A percentile compares a stretch with the other conserved stretches of the same genome.
Evolutionary conservation across 2,329 filamentous ascomycete species (phyloP).

Genomic region (Diaporthe ampelina): DNA sequence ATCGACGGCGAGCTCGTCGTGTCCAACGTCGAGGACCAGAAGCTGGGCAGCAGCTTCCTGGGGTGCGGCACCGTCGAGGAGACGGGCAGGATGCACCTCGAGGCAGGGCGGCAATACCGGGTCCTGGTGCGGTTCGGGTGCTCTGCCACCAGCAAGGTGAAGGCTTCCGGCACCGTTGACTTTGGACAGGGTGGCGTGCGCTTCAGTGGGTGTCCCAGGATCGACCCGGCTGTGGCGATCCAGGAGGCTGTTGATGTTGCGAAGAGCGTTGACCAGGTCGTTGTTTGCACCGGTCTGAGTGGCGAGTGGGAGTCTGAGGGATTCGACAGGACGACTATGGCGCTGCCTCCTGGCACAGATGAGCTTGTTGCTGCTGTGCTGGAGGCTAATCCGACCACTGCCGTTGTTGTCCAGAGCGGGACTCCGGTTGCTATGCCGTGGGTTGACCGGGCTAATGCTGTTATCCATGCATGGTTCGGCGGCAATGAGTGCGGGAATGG

Average conservation of each 20-base stretch:
- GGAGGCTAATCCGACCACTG: constrained; percentile 68
- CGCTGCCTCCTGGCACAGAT: constrained; percentile 47
- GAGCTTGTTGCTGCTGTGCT: constrained; percentile 64
- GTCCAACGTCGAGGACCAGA: constrained; percentile 51
- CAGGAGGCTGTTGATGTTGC: constrained; percentile 65
- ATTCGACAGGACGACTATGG: constrained; percentile 45
- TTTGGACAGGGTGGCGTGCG: constrained; percentile 49
- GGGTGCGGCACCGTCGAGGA: constrained; percentile 53
- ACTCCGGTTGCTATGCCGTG: constrained; percentile 70
- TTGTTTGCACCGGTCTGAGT: constrained; percentile 72
- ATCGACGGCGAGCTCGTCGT: constrained; percentile 52
- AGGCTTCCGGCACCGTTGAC: constrained; percentile 47
- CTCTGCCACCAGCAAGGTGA: constrained; percentile 48
- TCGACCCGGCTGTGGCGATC: constrained; percentile 41
- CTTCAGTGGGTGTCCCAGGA: constrained; percentile 46
- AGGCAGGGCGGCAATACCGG: constrained; percentile 49
- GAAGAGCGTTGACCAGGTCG: constrained; percentile 68
- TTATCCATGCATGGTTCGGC: constrained; percentile 43
- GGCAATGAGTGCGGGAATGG: constrained; percentile 68
- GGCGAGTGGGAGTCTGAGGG: constrained; percentile 55
- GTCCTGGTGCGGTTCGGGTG: constrained; percentile 49
- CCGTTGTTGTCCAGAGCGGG: constrained; percentile 73
- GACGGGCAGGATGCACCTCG: constrained; percentile 44
- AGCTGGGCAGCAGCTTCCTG: constrained; percentile 55
- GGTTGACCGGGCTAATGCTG: constrained; percentile 55